Base-by-base conservation (phyloP, 2,329 filamentous ascomycete species). In the Diaporthe citri region DNA sequence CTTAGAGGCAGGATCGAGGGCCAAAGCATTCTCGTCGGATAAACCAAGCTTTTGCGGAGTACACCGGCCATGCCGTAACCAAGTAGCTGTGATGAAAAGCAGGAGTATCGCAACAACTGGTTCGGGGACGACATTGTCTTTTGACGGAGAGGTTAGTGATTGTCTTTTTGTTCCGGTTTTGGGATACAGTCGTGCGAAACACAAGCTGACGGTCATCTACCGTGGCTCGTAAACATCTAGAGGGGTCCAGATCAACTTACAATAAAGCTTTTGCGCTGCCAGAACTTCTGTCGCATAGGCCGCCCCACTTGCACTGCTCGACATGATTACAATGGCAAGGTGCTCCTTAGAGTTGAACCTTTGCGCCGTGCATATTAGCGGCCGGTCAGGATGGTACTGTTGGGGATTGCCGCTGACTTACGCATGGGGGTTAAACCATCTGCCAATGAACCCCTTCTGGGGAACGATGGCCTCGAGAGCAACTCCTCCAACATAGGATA, bases 11-110 rank as follows among this genome's bases (percentile, higher is more conserved):
- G 25, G 55, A 79, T 85, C 12, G 48, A 43, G 10, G 73, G 73
- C 73, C 73, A 75, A 17, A 75, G 78, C 81, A 89, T 87, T 74
- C 86, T 86, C 22, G 86, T 87, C 1, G 87, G 87, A 75, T 86
- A 86, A 0, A 89, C 82, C 13, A 88, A 78, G 4, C 85, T 82
- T 28, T 83, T 81, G 17, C 88, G 83, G 77, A 89, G 79, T 31
- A 89, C 74, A 17, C 88, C 88, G 6, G 86, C 85, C 56, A 89
- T 79, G 41, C 87, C 88, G 55, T 87, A 89, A 0, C 87, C 87
- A 25, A 89, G 81, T 13, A 87, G 80, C 64, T 88, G 87, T 2
- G 87, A 88, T 0, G 87, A 87, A 12, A 89, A 78, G 81, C 43
- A 88, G 77, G 76, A 89, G 85, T 67, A 89, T 84, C 12, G 83